Evolutionary conservation across 2,329 filamentous ascomycete genomes (phyloP), one percentile per base, ranked within the genome.

Genomic region (Nemania bipapillata): DNA sequence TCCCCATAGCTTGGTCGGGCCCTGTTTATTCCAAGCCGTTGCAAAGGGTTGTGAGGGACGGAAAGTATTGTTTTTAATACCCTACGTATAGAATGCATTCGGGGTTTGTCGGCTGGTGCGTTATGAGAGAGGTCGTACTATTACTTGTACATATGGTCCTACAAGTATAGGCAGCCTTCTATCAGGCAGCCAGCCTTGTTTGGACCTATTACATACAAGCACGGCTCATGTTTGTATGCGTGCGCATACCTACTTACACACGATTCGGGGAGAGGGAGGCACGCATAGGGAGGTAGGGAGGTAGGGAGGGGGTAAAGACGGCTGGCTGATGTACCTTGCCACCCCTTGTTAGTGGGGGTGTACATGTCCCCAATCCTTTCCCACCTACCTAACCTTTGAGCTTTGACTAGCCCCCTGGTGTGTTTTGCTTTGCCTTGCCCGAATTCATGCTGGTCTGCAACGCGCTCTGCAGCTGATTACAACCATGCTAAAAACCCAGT

Each of bases 391-490:
- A 32, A 3, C 9, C 9, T 6, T 32, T 32, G 55, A 59, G 42
- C 30, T 66, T 45, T 20, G 37, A 40, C 62, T 63, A 66, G 52
- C 55, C 56, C 61, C 63, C 61, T 72, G 69, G 65, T 72, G 68
- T 74, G 72, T 72, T 72, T 73, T 73, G 71, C 68, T 73, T 73
- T 75, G 70, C 74, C 70, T 72, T 74, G 70, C 69, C 74, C 71
- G 63, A 72, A 65, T 70, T 63, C 61, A 72, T 74, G 71, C 75
- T 73, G 73, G 72, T 69, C 70, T 68, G 65, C 53, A 65, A 68
- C 61, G 50, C 42, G 55, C 65, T 63, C 65, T 75, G 74, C 76
- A 77, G 77, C 74, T 79, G 77, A 79, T 79, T 77, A 75, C 74
- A 63, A 73, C 74, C 73, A 74, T 74, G 72, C 70, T 53, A 68